These are phyloP conservation scores for Boletus sp. DNA, from an alignment of 1,284 basidiomycete species.

Conservation along the genomic window DNA sequence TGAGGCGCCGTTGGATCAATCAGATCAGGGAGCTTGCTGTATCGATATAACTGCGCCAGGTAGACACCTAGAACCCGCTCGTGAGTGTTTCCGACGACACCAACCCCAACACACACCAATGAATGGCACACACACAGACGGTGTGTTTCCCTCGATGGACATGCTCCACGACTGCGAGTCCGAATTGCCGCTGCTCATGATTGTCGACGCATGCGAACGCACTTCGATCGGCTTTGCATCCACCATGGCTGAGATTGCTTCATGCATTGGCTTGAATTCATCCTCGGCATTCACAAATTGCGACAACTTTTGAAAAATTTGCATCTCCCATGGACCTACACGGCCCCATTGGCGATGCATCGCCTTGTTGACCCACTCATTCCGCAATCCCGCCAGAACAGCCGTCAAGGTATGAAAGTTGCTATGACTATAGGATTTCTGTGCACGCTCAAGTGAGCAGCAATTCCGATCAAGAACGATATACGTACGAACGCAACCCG, in stretches of 20 bases:
- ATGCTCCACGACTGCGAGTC: constrained; percentile 46
- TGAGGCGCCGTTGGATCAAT: constrained; percentile 83
- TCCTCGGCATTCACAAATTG: constrained; percentile 67
- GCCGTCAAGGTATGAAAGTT: constrained; percentile 85
- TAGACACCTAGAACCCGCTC: constrained; percentile 62
- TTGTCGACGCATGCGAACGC: constrained; percentile 52
- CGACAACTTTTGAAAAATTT: constrained; percentile 78
- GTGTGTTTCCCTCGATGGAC: constrained; percentile 48
- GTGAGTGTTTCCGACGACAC: not conserved
- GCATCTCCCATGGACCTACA: constrained; percentile 73
- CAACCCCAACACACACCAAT: constrained; percentile 55
- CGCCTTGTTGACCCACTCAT: constrained; percentile 69
- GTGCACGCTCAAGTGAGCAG: constrained; percentile 19
- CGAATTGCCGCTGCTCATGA: constrained; percentile 48
- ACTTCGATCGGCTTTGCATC: constrained; percentile 63
- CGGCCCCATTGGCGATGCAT: constrained; percentile 72
- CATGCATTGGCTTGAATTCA: constrained; percentile 79
- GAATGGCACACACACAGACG: constrained; percentile 73
- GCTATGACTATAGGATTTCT: constrained; percentile 84
- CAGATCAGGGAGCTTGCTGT: constrained; percentile 73
- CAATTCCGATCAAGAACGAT: not conserved
- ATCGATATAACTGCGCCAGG: constrained; percentile 70
- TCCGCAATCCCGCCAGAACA: constrained; percentile 79
- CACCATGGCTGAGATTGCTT: constrained; percentile 64
- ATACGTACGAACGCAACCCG: constrained; percentile 81